These are phyloP conservation scores for Geranium rotundifolium DNA, from an alignment of 345 rosid genomes.

Conservation along the genomic window DNA sequence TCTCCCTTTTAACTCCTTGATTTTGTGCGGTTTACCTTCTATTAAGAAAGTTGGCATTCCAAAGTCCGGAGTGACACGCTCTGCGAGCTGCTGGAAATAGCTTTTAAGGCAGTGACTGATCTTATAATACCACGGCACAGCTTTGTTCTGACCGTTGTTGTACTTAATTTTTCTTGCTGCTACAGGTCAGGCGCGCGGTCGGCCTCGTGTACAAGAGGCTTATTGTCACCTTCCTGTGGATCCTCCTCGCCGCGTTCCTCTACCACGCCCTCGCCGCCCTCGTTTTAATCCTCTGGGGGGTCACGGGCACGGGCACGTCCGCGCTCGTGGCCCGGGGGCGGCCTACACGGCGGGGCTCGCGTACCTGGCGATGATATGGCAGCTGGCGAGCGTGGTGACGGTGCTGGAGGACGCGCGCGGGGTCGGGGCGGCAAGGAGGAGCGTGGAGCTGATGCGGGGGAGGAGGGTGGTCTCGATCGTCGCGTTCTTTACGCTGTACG, in stretches of 20 bases:
- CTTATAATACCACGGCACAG: no score
- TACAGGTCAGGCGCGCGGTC: constrained; percentile 33
- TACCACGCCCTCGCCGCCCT: constrained; percentile 2
- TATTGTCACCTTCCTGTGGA: constrained; percentile 32
- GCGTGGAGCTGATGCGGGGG: constrained; percentile 30
- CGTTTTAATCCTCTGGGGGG: background rate
- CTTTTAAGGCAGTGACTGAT: no score
- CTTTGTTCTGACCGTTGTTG: no score
- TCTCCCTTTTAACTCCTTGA: no score
- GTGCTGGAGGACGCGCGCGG: constrained; percentile 43
- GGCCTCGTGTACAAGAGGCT: constrained; percentile 47
- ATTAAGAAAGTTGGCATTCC: no score
- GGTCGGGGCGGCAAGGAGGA: constrained; percentile 25
- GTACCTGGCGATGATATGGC: constrained; percentile 33
- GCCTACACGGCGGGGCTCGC: constrained; percentile 18
- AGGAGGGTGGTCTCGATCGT: constrained; percentile 13
- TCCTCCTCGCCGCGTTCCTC: constrained; percentile 9
- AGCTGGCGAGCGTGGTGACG: constrained; percentile 35
- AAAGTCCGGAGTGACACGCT: no score
- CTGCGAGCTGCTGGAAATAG: no score
- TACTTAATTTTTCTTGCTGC: no score
- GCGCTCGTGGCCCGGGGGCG: background rate
- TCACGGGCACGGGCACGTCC: background rate
- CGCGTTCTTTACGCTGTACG: constrained; percentile 14
- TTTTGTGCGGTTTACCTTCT: no score